phyloP scores from a whole-genome alignment of 306 rosid genomes.

The Acacia crassicarpa region DNA sequence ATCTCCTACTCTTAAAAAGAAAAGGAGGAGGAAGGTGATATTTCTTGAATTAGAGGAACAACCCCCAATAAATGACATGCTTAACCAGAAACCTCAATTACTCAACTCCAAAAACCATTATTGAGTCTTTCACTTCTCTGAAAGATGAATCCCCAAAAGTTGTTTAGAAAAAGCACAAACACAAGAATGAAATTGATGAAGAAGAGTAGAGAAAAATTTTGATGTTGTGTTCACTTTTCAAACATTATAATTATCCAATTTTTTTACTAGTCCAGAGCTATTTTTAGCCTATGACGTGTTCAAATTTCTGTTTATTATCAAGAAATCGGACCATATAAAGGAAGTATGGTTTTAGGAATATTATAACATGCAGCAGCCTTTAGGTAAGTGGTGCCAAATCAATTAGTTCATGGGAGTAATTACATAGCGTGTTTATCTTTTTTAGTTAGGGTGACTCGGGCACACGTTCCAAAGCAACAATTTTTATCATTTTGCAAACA shows the following conservation, averaged over 20 bases:
- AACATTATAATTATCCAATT: not conserved
- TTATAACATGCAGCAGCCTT: not conserved
- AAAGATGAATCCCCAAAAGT: conserved; percentile 7
- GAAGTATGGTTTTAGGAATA: not conserved
- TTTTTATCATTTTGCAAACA: not conserved
- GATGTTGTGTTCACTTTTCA: not conserved
- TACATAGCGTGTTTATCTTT: not conserved
- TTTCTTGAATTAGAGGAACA: not conserved
- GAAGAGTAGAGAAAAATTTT: not conserved
- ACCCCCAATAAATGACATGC: not conserved
- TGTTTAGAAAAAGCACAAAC: not conserved
- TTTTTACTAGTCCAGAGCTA: not conserved
- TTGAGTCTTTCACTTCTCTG: not conserved
- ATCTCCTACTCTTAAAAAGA: not conserved
- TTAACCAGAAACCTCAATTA: not conserved
- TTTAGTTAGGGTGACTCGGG: not conserved
- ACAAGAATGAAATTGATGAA: not conserved
- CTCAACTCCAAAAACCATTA: conserved; percentile 10
- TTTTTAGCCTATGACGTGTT: not conserved
- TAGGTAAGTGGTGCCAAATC: not conserved
- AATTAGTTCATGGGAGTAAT: not conserved
- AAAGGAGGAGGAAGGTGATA: not conserved
- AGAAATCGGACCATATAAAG: conserved; percentile 4
- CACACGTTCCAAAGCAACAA: not conserved
- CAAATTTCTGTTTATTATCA: not conserved